Base-by-base conservation (phyloP, 768 basidiomycete species). In the Suillus alpinus region DNA sequence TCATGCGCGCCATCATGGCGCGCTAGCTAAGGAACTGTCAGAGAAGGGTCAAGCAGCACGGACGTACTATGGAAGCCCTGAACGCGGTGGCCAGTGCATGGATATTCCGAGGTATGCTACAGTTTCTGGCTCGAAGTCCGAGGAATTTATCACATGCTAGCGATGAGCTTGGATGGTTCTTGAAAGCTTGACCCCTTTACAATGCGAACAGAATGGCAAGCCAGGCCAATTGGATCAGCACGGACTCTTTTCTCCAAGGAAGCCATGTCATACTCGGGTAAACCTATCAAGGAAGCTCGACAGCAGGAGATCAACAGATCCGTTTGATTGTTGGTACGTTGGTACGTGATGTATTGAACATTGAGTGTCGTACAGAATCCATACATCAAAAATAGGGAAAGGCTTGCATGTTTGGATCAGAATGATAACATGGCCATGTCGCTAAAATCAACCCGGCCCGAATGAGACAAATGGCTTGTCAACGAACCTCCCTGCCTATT, bases 211-310 rank as follows among this genome's bases (percentile, higher is more conserved):
- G 83, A 86, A 90, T 63, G 87, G 87, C 56, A 73, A 82, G 60
- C 81, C 81, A 0, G 91, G 88, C 2, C 90, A 94, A 71, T 77
- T 97, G 50, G 92, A 98, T 73, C 77, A 98, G 23, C 95, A 98
- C 69, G 95, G 94, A 1, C 77, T 98, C 3, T 96, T 92, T 96
- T 92, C 72, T 94, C 96, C 62, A 94, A 92, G 69, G 95, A 98
- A 75, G 93, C 94, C n/a, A 86, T 96, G 50, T 78, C 81, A 46
- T 82, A 81, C 56, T 87, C 85, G 2, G 95, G 97, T 65, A 66
- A 71, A 23, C 87, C 89, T 13, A 83, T 96, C 23, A 75, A 84
- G 68, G 76, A 83, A 39, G 93, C 91, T 12, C 87, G 86, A 58
- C 73, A 70, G 32, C 75, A 81, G 91, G 90, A 2, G 82, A 88